Conservation (phyloP, 2,329 filamentous ascomycete species). For the Fusarium oligoseptatum region DNA sequence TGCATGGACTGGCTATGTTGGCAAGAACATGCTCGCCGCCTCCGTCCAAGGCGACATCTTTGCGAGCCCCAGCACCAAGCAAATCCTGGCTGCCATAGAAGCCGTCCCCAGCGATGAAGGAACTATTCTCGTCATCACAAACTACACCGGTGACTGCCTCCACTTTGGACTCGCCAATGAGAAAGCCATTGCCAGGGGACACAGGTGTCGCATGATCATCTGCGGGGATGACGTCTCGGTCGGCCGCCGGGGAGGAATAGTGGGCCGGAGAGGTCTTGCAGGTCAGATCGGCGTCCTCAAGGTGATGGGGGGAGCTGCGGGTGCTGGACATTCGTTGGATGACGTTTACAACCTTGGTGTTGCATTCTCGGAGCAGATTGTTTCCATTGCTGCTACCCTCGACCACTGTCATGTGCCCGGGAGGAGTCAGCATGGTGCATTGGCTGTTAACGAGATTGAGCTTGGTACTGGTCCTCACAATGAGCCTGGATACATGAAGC, state of each 20-base stretch:
- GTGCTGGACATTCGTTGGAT: conserved; percentile 61
- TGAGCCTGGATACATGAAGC: conserved; percentile 71
- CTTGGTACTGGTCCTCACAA: conserved; percentile 78
- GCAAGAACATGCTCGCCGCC: conserved; percentile 70
- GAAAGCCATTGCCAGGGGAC: conserved; percentile 67
- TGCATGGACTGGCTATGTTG: conserved; percentile 75
- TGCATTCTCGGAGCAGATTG: conserved; percentile 64
- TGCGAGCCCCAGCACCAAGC: conserved; percentile 72
- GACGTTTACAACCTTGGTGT: conserved; percentile 64
- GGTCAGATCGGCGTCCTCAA: conserved; percentile 73
- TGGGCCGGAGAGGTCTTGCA: conserved; percentile 72
- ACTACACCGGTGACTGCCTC: conserved; percentile 74
- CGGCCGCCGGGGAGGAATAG: conserved; percentile 67
- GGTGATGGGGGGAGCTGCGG: conserved; percentile 65
- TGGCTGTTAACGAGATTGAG: conserved; percentile 67
- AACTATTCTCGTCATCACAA: conserved; percentile 72
- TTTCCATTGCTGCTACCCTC: conserved; percentile 69
- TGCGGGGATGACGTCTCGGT: conserved; percentile 77
- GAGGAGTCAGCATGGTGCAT: conserved; percentile 61
- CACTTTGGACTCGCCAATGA: conserved; percentile 61
- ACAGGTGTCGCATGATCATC: conserved; percentile 68
- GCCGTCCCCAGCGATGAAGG: conserved; percentile 67
- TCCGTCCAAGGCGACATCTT: conserved; percentile 74
- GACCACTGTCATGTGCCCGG: conserved; percentile 73
- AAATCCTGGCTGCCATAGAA: conserved; percentile 71